Evolutionary conservation across 441 rosid genomes (phyloP), one percentile per base, ranked within the genome.

Genomic region (Viola pubescens): DNA sequence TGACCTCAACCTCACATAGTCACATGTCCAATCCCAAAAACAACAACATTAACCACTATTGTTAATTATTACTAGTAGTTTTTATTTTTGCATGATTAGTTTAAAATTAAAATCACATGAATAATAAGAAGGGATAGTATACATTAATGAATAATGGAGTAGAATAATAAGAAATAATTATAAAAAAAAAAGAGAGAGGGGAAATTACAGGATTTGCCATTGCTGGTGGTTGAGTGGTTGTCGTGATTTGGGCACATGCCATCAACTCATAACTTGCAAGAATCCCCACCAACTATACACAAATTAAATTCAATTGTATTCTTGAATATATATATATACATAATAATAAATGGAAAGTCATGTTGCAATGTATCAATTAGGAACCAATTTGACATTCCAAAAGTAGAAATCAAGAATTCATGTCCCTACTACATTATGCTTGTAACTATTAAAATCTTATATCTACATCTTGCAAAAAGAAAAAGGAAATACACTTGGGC

Each of bases 221-320:
- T 34, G 65, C 61, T 63, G 84, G 74, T 67, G 53, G 74, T 72
- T 74, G 65, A 74, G 70, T 60, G 69, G 72, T 60, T 69, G 62
- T 62, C 70, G 77, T 77, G 72, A 74, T 72, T 65, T 69, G 60
- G 55, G 67, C 76, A 75, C 79, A 79, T 77, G 84, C 61, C 61
- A 54, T 47, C 60, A 56, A 57, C 65, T 59, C 56, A 65, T 64
- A 47, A 44, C 53, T 56, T n/a, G 51, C 66, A 47, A 63, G 42
- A 57, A 66, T 41, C 60, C 48, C 55, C 67, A 55, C 54, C 58
- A 52, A 59, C 59, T 51, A 26, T 7, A 1, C 34, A 26, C 34
- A 26, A 26, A 16, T 16, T 16, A 16, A 16, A 16, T 16, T 16
- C 19, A 16, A 16, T 16, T 16, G 1, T 16, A 16, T 16, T 16